These are phyloP conservation scores for Cystofilobasidium bisporidii DNA, from an alignment of 768 basidiomycete species.

Conservation along the genomic window DNA sequence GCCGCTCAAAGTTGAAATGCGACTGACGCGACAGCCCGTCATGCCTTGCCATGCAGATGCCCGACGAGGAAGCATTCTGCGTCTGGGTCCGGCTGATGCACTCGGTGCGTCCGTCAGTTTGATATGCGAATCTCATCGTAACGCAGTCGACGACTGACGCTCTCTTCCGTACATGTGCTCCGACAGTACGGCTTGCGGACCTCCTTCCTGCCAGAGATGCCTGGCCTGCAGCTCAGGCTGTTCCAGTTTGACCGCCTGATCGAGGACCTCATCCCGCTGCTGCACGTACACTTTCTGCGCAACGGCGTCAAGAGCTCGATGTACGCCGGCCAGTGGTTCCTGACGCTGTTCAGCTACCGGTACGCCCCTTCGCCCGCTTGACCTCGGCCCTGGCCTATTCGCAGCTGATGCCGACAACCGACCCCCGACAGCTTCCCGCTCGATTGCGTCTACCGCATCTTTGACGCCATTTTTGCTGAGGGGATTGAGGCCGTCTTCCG, in stretches of 20 bases:
- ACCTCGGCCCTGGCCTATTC: too few species aligned
- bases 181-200: constrained; percentile 72
- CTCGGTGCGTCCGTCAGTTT: constrained; percentile 43
- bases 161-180: not conserved
- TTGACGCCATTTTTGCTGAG: constrained; percentile 78
- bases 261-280: constrained; percentile 82
- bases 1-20: too few species aligned
- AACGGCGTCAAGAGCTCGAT: constrained; percentile 95
- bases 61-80: constrained; percentile 97
- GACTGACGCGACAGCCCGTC: too few species aligned
- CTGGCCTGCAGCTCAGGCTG: constrained; percentile 82
- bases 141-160: not conserved
- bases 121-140: not conserved
- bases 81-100: constrained; percentile 90
- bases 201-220: constrained; percentile 99
- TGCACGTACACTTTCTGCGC: constrained; percentile 85
- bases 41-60: constrained; percentile 87
- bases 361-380: constrained; percentile 37
- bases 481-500: constrained; percentile 96
- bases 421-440: constrained; percentile 64
- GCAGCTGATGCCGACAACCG: too few species aligned
- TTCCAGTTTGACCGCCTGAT: constrained; percentile 85
- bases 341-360: constrained; percentile 95
- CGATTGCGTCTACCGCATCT: constrained; percentile 88
- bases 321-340: constrained; percentile 98